phyloP scores from a whole-genome alignment of 441 rosid species.

The Theobroma grandiflorum region DNA sequence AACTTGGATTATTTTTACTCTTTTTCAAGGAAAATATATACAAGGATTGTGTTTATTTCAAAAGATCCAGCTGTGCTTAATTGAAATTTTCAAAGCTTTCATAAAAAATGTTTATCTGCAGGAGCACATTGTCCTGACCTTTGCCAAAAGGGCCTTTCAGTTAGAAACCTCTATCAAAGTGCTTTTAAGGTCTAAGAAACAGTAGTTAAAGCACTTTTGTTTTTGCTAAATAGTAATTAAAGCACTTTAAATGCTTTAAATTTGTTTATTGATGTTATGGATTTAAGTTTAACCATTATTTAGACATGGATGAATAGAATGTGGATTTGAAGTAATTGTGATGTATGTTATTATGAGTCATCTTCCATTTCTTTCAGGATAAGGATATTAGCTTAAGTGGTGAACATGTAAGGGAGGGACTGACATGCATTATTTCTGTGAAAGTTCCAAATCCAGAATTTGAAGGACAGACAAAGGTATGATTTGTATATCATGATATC shows the following conservation, averaged over 20 bases:
- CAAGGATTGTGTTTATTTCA: conserved; percentile 9
- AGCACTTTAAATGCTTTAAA: neutral
- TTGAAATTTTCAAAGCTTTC: neutral
- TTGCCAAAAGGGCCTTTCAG: neutral
- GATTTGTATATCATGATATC: conserved; percentile 20
- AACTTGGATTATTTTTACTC: neutral
- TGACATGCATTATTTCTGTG: conserved; percentile 94
- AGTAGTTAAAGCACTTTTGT: conserved; percentile 7
- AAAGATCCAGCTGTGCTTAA: neutral
- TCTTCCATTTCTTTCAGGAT: conserved; percentile 56
- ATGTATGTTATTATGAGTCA: conserved; percentile 22
- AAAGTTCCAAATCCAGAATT: conserved; percentile 98
- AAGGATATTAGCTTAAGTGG: conserved; percentile 94
- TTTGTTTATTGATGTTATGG: neutral
- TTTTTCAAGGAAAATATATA: neutral
- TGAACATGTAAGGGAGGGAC: conserved; percentile 98
- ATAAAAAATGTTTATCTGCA: neutral
- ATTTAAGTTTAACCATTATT: neutral
- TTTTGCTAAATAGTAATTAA: neutral
- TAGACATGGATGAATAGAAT: neutral
- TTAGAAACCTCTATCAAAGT: neutral
- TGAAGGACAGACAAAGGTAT: conserved; percentile 99
- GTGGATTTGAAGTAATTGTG: conserved; percentile 13
- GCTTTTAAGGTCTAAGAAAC: conserved; percentile 12
- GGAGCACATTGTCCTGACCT: neutral